These are phyloP conservation scores for Cymbidium sinense DNA, from an alignment of 106 monocot species.

Conservation along the genomic window DNA sequence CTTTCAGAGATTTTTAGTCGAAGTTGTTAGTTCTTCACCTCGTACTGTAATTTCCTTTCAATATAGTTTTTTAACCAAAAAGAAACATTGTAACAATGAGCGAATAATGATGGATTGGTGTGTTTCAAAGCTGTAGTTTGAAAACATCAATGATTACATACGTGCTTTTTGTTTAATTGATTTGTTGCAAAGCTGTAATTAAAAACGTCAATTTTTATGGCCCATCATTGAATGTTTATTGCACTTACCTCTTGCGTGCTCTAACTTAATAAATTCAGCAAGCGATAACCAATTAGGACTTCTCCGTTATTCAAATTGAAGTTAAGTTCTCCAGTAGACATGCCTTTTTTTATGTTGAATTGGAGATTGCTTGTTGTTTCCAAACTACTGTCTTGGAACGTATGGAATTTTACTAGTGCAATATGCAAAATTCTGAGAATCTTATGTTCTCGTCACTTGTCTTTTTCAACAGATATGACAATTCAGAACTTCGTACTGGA, in stretches of 20 bases:
- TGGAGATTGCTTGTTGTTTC: not conserved
- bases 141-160: not conserved
- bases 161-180: not conserved
- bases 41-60: not conserved
- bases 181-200: not conserved
- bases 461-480: conserved; percentile 34
- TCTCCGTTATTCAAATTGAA: not conserved
- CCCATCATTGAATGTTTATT: not conserved
- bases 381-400: not conserved
- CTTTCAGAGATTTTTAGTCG: not conserved
- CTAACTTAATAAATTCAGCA: not conserved
- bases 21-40: not conserved
- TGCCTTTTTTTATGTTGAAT: not conserved
- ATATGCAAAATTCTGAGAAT: not conserved
- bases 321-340: not conserved
- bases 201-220: not conserved
- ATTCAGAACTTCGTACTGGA: conserved; percentile 62
- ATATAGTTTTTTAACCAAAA: not conserved
- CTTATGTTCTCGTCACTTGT: not conserved
- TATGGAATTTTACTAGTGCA: not conserved
- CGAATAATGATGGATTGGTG: not conserved
- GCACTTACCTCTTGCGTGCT: not conserved
- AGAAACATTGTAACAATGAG: not conserved
- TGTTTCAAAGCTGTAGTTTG: not conserved
- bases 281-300: not conserved